Evolutionary conservation across 1,284 basidiomycete genomes (phyloP), one percentile per base, ranked within the genome.

Genomic region (Pseudozyma tsukubaensis): DNA sequence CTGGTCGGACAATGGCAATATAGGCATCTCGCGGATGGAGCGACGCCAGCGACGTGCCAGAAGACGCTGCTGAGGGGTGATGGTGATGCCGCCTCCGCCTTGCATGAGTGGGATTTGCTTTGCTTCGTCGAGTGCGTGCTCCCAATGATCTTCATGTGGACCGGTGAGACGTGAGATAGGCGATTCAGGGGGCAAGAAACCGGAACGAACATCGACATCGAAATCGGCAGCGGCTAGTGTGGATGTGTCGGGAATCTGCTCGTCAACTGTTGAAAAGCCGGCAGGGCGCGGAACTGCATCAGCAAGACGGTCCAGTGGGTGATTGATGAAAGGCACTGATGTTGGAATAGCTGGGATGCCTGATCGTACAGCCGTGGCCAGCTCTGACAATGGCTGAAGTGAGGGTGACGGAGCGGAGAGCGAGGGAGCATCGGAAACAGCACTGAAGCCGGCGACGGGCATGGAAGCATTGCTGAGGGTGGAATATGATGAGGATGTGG

Each of bases 171-270:
- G 88, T 40, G 84, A 77, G 0, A 94, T 80, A 0, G 94, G 94
- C 0, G 89, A 88, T 35, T 91, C 88, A 0, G 92, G 92, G 0
- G 95, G 94, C 88, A 97, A 90, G 84, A 98, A 97, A 0, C 95
- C 95, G 0, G 94, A 94, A 21, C 91, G 88, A 1, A 92, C 92
- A 82, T 96, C 93, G 73, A 97, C 92, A 83, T 97, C 94, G 87
- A 94, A 97, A 87, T 97, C 94, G 83, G 94, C 93, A 4, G 93
- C 91, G 13, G 93, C 92, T 58, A 94, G 89, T 4, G 93, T 94
- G 12, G 92, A 90, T 4, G 91, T 93, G 84, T 94, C 93, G 39
- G 87, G 86, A 16, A 86, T 65, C 18, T 76, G 64, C 35, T 72
- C 64, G 58, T 59, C 42, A 56, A 70, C 59, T 35, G 60, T 66